phyloP scores from a whole-genome alignment of 257 asterid species.

The Nyctanthes arbortristis region DNA sequence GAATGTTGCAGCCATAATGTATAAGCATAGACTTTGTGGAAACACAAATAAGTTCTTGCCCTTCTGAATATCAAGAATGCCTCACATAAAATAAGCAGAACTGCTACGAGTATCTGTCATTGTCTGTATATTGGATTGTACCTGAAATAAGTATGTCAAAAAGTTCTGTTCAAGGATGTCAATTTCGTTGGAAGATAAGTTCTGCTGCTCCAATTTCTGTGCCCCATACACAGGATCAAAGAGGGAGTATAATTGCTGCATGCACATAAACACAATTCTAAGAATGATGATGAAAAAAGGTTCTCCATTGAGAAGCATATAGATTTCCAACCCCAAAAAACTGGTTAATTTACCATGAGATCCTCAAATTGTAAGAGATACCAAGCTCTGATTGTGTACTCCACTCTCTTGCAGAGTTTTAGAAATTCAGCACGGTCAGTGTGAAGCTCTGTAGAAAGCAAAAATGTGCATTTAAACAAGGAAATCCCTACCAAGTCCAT shows the following conservation, averaged over 20 bases:
- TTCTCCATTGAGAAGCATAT: not conserved
- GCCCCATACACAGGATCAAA: constrained; percentile 91
- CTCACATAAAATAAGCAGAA: not conserved
- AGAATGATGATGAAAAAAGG: not conserved
- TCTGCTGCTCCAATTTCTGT: constrained; percentile 89
- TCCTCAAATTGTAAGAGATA: constrained; percentile 95
- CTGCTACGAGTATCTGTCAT: not conserved
- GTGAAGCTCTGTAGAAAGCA: constrained; percentile 57
- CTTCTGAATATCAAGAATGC: constrained; percentile 7
- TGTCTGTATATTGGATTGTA: constrained; percentile 16
- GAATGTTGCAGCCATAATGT: too few relatives aligned
- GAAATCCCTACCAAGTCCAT: not conserved
- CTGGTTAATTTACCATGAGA: constrained; percentile 67
- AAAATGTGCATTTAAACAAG: constrained; percentile 4
- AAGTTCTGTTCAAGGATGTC: constrained; percentile 90
- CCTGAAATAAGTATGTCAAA: constrained; percentile 85
- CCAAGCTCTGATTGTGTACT: constrained; percentile 98
- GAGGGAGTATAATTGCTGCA: constrained; percentile 95
- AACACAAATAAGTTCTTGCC: constrained; percentile 20
- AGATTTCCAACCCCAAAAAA: constrained; percentile 1
- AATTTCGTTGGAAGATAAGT: constrained; percentile 68
- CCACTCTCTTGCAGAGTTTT: constrained; percentile 96
- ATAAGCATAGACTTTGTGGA: not conserved
- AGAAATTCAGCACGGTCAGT: constrained; percentile 90
- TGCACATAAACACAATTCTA: constrained; percentile 18